Evolutionary conservation across 2,329 filamentous ascomycete species (phyloP).

Genomic region (Pyrenophora tritici-repentis): DNA sequence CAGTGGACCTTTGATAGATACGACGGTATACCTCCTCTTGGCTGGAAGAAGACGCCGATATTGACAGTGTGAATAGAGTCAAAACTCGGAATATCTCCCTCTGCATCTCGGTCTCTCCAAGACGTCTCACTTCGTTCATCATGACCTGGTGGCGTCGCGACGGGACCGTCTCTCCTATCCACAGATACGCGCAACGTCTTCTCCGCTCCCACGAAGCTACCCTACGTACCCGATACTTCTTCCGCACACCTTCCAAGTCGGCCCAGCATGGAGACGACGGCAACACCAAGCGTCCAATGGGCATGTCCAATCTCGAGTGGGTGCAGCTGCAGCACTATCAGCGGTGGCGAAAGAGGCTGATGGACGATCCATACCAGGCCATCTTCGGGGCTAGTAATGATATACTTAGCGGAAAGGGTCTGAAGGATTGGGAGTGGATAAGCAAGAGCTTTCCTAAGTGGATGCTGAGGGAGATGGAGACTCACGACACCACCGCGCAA

Average conservation of each 20-base stretch:
- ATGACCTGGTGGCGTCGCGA: conserved; percentile 42
- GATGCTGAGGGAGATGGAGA: conserved; percentile 37
- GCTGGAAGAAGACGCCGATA: background rate
- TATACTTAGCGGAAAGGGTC: conserved; percentile 39
- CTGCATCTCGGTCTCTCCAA: background rate
- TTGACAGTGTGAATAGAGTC: background rate
- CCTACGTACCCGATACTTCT: conserved; percentile 38
- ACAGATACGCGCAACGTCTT: conserved; percentile 29
- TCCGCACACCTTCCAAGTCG: conserved; percentile 23
- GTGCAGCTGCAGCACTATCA: conserved; percentile 34
- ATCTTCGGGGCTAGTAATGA: conserved; percentile 50
- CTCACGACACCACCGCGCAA: background rate
- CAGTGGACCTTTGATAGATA: conserved; percentile 1
- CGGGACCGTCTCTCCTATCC: conserved; percentile 28
- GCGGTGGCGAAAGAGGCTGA: conserved; percentile 39
- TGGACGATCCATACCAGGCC: conserved; percentile 50
- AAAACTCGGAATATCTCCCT: background rate
- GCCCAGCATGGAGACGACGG: conserved; percentile 32
- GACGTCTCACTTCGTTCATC: background rate
- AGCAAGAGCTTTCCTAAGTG: conserved; percentile 38
- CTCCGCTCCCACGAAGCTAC: conserved; percentile 30
- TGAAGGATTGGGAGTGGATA: conserved; percentile 40
- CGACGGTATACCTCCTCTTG: background rate
- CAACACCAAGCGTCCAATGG: conserved; percentile 21
- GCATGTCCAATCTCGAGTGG: conserved; percentile 40